A percentile compares a stretch with the other conserved stretches of the same genome.
Evolutionary conservation across 176 grass and related monocot genomes (phyloP).

Genomic region (Phoenix dactylifera): DNA sequence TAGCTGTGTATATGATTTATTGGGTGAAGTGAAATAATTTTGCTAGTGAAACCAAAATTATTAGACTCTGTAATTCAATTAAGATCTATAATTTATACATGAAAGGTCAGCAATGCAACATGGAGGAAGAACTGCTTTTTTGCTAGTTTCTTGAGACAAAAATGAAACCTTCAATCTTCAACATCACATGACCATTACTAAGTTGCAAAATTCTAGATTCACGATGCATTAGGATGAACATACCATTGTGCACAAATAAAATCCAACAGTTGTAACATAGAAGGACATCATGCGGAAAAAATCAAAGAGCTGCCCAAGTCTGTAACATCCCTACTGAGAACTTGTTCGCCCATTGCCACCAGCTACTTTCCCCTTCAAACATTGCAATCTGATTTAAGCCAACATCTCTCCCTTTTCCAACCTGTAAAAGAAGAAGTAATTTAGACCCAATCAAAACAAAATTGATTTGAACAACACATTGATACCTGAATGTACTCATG

Average conservation of each 20-base stretch:
- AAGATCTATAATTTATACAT: no score
- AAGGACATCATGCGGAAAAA: slow-evolving; percentile 96
- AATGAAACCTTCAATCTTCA: no score
- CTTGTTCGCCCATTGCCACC: slow-evolving; percentile 97
- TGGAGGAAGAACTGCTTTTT: no score
- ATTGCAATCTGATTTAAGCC: slow-evolving; percentile 92
- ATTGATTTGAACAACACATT: background rate
- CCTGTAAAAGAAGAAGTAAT: slow-evolving; percentile 26
- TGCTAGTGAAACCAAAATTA: no score
- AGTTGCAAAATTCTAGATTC: slow-evolving; percentile 3
- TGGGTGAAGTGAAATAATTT: no score
- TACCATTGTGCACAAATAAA: slow-evolving; percentile 97
- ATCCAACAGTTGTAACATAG: slow-evolving; percentile 84
- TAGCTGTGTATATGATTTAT: no score
- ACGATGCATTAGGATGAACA: background rate
- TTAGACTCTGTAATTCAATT: no score
- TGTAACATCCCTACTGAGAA: slow-evolving; percentile 93
- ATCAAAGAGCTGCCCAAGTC: slow-evolving; percentile 93
- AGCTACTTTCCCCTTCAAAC: slow-evolving; percentile 97
- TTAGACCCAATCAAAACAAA: background rate
- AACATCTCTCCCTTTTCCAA: slow-evolving; percentile 91
- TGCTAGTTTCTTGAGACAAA: no score
- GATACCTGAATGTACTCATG: slow-evolving; percentile 95
- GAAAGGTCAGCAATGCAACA: no score
- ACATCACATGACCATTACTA: no score